phyloP scores from a whole-genome alignment of 2,329 filamentous ascomycete species.

The Orbilia brochopaga region DNA sequence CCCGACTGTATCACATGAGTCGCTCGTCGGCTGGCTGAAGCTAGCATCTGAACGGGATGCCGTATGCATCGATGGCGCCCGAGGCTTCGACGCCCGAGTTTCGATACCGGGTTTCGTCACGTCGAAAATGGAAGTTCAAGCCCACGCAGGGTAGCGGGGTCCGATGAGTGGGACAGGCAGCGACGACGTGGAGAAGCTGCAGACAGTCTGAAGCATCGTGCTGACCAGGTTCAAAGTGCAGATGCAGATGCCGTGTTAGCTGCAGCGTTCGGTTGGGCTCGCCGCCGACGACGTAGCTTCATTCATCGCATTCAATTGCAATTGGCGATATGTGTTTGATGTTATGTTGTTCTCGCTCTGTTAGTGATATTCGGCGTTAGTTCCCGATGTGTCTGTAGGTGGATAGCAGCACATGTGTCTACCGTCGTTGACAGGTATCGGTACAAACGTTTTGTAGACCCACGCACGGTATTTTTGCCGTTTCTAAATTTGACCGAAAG shows the following conservation, averaged over 20 bases:
- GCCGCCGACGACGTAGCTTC: no score
- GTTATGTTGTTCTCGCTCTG: no score
- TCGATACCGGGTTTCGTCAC: conserved; percentile 1
- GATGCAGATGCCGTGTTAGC: no score
- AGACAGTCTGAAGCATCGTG: not conserved
- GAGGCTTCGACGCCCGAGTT: conserved; percentile 21
- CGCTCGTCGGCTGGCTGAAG: conserved; percentile 48
- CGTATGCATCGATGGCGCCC: conserved; percentile 10
- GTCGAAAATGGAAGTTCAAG: conserved; percentile 36
- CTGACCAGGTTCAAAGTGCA: no score
- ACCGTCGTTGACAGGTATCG: not conserved
- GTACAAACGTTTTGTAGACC: not conserved
- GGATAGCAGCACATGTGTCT: not conserved
- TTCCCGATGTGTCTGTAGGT: not conserved
- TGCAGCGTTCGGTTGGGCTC: no score
- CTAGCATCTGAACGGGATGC: conserved; percentile 30
- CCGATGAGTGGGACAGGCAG: conserved; percentile 27
- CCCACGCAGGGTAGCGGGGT: conserved; percentile 20
- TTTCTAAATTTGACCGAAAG: not conserved
- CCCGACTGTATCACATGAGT: conserved; percentile 38
- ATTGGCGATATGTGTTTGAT: no score
- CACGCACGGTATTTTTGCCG: not conserved
- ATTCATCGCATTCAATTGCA: no score
- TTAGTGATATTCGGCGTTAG: no score
- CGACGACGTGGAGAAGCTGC: not conserved